Evolutionary conservation across 2,329 filamentous ascomycete species (phyloP).

Genomic region (Colletotrichum godetiae): DNA sequence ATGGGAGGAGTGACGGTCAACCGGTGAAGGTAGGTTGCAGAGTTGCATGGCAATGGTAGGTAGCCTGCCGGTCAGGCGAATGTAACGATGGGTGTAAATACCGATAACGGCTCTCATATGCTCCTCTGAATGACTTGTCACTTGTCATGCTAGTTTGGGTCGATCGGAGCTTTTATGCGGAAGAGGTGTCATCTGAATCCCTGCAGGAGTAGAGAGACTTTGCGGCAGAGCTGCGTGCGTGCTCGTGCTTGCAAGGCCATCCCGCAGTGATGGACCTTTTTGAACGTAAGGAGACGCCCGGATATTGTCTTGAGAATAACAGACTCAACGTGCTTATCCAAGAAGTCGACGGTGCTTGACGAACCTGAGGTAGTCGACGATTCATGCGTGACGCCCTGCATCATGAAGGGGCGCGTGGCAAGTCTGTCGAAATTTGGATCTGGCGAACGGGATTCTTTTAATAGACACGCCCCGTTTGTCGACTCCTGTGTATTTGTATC

Average conservation of each 20-base stretch:
- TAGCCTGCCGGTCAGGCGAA: background rate
- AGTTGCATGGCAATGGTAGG: background rate
- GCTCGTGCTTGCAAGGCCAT: background rate
- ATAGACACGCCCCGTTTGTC: background rate
- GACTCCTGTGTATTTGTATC: background rate
- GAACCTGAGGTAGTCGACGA: background rate
- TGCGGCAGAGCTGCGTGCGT: background rate
- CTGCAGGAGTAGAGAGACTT: background rate
- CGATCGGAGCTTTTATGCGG: slow-evolving; percentile 15
- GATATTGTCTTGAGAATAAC: background rate
- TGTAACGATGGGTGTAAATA: background rate
- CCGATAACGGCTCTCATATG: background rate
- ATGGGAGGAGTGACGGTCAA: background rate
- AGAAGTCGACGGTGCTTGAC: background rate
- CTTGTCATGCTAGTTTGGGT: background rate
- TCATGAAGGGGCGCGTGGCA: background rate
- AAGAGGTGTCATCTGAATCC: slow-evolving; percentile 1
- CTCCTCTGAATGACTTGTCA: slow-evolving; percentile 3
- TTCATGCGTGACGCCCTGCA: background rate
- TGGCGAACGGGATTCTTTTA: background rate
- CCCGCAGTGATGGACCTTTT: background rate
- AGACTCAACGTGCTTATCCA: background rate
- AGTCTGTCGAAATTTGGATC: background rate
- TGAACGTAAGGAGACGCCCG: background rate
- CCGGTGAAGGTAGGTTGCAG: background rate